phyloP scores from a whole-genome alignment of 345 rosid genomes.

The Gossypium longicalyx region DNA sequence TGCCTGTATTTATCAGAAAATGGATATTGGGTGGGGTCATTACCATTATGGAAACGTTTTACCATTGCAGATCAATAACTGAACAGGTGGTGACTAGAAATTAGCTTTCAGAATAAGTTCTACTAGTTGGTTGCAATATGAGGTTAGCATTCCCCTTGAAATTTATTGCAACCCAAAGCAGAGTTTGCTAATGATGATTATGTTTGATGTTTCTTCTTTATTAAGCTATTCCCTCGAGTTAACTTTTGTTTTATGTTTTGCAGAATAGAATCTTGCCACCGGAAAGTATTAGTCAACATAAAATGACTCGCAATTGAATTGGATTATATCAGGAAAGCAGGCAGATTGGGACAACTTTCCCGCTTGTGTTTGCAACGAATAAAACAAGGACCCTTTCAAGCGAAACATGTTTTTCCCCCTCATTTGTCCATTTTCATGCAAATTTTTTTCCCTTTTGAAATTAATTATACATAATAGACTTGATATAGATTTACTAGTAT shows the following conservation, averaged over 20 bases:
- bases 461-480: not conserved
- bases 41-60: not conserved
- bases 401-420: constrained; percentile 1
- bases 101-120: not conserved
- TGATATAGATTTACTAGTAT: not conserved
- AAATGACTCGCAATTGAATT: not conserved
- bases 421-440: not conserved
- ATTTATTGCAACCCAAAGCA: not conserved
- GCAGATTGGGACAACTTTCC: not conserved
- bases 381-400: not conserved
- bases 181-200: not conserved
- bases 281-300: not conserved
- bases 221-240: not conserved
- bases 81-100: not conserved
- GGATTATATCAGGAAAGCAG: constrained; percentile 3
- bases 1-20: not conserved
- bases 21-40: not conserved
- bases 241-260: not conserved
- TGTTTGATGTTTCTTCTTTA: not conserved
- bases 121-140: not conserved
- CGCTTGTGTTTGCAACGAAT: constrained; percentile 5
- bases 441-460: not conserved
- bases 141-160: not conserved
- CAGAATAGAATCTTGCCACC: not conserved
- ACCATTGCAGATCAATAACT: not conserved